These are phyloP conservation scores for Euphrasia arctica DNA, from an alignment of 305 asterid genomes.

Conservation along the genomic window DNA sequence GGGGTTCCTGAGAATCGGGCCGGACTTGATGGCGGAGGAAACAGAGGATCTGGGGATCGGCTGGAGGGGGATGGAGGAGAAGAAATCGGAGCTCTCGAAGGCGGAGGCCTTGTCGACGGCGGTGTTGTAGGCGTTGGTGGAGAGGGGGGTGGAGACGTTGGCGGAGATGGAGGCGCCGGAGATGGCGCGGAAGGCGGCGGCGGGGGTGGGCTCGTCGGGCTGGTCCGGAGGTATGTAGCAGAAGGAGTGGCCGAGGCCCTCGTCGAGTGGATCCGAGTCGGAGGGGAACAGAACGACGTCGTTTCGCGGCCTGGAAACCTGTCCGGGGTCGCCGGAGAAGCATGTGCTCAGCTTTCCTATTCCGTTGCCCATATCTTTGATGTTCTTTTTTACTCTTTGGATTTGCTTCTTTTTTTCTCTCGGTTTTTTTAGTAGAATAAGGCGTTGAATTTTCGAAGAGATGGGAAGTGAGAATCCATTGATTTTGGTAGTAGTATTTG, in stretches of 20 bases:
- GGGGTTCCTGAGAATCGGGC: slow-evolving; percentile 49
- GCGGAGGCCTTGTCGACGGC: slow-evolving; percentile 74
- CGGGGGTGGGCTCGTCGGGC: slow-evolving; percentile 37
- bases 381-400: neutral
- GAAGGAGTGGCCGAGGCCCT: slow-evolving; percentile 83
- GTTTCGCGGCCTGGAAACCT: slow-evolving; percentile 54
- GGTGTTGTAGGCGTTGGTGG: slow-evolving; percentile 44
- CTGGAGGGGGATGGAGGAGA: slow-evolving; percentile 64
- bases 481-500: neutral
- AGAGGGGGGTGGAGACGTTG: slow-evolving; percentile 75
- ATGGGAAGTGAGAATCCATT: neutral
- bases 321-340: slow-evolving; percentile 48
- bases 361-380: slow-evolving; percentile 48
- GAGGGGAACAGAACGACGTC: slow-evolving; percentile 41
- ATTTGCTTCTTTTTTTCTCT: neutral
- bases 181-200: slow-evolving; percentile 50
- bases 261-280: slow-evolving; percentile 66
- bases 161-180: slow-evolving; percentile 98
- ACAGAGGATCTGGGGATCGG: slow-evolving; percentile 65
- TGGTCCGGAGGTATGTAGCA: slow-evolving; percentile 74
- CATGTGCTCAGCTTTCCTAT: slow-evolving; percentile 51
- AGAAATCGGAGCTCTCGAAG: slow-evolving; percentile 80
- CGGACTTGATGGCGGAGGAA: slow-evolving; percentile 53
- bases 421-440: too few species aligned
- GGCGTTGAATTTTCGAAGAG: slow-evolving; percentile 4